Percentiles rank a stretch among this genome's conserved stretches.
Evolutionary conservation across 768 basidiomycete species (phyloP).

Genomic region (Naganishia randhawae): DNA sequence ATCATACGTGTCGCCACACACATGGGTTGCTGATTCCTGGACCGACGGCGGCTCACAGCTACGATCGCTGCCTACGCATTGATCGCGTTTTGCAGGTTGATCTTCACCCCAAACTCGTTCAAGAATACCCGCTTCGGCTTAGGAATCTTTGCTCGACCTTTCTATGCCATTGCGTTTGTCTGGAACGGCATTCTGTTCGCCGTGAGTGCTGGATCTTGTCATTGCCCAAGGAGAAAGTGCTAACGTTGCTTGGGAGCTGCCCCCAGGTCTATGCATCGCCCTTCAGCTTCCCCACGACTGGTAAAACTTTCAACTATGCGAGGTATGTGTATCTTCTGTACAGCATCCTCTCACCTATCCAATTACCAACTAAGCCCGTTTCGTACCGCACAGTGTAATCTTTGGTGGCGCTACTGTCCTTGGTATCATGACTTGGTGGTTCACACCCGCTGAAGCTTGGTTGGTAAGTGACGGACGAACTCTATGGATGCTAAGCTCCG

Average conservation of each 20-base stretch:
- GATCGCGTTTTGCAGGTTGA: constrained; percentile 50
- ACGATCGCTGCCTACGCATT: constrained; percentile 29
- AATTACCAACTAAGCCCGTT: neutral
- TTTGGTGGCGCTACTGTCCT: constrained; percentile 74
- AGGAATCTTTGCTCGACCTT: constrained; percentile 63
- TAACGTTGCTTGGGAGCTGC: constrained; percentile 23
- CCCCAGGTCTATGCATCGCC: constrained; percentile 77
- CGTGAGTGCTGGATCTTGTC: neutral
- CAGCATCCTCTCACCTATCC: constrained; percentile 45
- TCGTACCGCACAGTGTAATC: constrained; percentile 67
- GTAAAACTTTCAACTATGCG: constrained; percentile 71
- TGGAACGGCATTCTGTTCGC: constrained; percentile 74
- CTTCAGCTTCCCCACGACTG: constrained; percentile 76
- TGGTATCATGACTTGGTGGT: constrained; percentile 70
- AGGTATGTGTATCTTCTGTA: constrained; percentile 51
- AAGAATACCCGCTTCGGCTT: constrained; percentile 68
- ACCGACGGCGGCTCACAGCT: neutral
- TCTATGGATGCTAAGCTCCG: neutral
- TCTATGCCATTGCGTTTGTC: constrained; percentile 64
- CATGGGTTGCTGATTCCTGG: neutral
- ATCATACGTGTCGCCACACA: neutral
- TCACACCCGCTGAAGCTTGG: constrained; percentile 77
- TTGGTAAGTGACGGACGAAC: constrained; percentile 46
- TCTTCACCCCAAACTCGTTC: constrained; percentile 74
- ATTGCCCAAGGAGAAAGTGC: constrained; percentile 16